These are phyloP conservation scores for Carex kokanica DNA, from an alignment of 176 grass and related monocot genomes.

Conservation along the genomic window DNA sequence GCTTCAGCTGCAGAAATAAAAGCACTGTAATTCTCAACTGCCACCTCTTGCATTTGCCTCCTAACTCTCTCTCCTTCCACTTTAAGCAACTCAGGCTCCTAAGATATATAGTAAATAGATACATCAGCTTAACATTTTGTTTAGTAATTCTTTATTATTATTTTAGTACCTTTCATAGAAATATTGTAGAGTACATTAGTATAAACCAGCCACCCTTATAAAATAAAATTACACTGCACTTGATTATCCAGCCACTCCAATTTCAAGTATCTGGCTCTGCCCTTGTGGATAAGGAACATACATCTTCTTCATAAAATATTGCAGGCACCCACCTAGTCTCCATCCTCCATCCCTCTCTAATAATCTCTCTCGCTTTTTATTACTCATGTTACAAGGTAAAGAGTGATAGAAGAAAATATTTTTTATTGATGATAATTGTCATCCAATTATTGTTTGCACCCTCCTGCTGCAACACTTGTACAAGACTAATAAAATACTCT, in stretches of 20 bases:
- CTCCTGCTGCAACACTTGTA: neutral
- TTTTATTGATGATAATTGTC: neutral
- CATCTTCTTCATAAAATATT: neutral
- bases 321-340: neutral
- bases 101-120: conserved; percentile 13
- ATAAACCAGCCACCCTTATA: neutral
- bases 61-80: conserved; percentile 95
- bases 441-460: neutral
- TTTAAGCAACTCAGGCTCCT: conserved; percentile 96
- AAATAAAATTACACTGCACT: too few relatives aligned
- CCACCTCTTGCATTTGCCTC: conserved; percentile 99
- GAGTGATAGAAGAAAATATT: neutral
- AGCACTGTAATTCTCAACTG: conserved; percentile 89
- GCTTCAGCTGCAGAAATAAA: conserved; percentile 93
- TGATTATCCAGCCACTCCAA: too few relatives aligned
- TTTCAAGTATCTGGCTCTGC: too few relatives aligned
- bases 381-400: neutral
- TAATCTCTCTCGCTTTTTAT: neutral
- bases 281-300: neutral
- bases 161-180: neutral
- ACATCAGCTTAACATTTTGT: neutral
- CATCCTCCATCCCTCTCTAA: neutral
- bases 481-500: neutral
- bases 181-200: neutral
- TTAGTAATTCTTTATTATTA: neutral